A percentile compares a stretch with the other conserved stretches of the same genome.
phyloP scores from a whole-genome alignment of 371 early-diverging fungal genomes.

The Parasitella parasitica region DNA sequence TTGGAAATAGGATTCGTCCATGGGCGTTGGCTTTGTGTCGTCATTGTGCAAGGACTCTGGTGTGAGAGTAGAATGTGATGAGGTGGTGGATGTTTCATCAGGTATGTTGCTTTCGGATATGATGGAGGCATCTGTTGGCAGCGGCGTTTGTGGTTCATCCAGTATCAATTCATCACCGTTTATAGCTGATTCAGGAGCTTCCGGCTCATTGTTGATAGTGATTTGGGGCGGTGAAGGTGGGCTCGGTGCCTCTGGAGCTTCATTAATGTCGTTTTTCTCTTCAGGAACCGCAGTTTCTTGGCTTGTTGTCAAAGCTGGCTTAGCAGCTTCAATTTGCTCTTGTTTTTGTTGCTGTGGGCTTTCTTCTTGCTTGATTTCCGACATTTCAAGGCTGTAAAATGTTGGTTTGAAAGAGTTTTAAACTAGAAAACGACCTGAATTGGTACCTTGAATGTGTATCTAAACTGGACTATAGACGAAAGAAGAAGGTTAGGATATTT shows the following conservation, averaged over 20 bases:
- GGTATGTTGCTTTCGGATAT: slow-evolving; percentile 9
- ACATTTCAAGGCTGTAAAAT: not conserved
- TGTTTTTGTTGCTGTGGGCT: not conserved
- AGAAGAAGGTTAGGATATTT: not conserved
- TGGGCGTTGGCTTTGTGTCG: slow-evolving; percentile 8
- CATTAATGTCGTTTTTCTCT: not conserved
- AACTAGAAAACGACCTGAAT: not conserved
- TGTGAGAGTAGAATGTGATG: slow-evolving; percentile 10
- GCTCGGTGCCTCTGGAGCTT: not conserved
- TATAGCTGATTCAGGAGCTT: not conserved
- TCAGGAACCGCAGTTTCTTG: not conserved
- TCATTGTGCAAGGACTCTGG: slow-evolving; percentile 17
- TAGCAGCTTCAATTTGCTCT: not conserved
- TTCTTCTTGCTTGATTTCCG: not conserved
- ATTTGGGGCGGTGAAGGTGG: not conserved
- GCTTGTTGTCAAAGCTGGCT: not conserved
- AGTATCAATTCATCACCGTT: not conserved
- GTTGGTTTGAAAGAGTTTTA: not conserved
- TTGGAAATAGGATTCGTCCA: slow-evolving; percentile 12
- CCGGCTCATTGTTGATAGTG: not conserved
- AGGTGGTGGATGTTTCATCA: not conserved
- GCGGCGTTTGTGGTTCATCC: slow-evolving; percentile 3
- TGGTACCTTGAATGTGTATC: not conserved
- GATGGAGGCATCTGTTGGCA: not conserved
- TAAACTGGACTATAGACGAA: not conserved